Percentiles rank a stretch among this genome's conserved stretches.
Evolutionary conservation across 139 green algal species (phyloP).

Genomic region (Spirogloea muscicola): DNA sequence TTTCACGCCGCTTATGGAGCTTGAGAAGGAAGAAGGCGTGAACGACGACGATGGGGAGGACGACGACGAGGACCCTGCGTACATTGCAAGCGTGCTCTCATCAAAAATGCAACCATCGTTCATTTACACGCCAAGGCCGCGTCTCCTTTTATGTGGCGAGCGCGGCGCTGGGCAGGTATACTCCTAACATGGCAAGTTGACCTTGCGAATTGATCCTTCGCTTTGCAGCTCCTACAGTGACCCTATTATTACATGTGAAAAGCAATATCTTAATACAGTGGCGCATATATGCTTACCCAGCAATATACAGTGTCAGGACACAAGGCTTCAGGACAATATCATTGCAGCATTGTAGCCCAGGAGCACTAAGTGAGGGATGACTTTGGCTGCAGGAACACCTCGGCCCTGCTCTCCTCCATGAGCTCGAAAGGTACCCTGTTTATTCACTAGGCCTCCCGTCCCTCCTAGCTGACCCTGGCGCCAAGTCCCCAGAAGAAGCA

Average conservation of each 20-base stretch:
- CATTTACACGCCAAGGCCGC: conserved; percentile 48
- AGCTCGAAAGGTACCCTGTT: conserved; percentile 75
- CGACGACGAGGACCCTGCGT: background rate
- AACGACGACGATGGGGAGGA: conserved; percentile 32
- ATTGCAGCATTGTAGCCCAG: no score
- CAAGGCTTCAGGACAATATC: no score
- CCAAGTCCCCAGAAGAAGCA: conserved; percentile 80
- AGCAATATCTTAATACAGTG: no score
- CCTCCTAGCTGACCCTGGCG: conserved; percentile 68
- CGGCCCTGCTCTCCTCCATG: conserved; percentile 72
- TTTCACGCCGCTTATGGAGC: conserved; percentile 60
- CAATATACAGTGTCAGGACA: no score
- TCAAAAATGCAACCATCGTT: background rate
- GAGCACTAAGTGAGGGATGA: no score
- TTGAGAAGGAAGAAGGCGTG: no score
- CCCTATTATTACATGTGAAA: no score
- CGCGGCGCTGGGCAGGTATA: conserved; percentile 28
- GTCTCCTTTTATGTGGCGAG: conserved; percentile 33
- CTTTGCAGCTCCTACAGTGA: no score
- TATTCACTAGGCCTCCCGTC: conserved; percentile 73
- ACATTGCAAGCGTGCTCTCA: background rate
- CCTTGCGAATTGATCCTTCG: no score
- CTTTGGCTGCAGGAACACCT: conserved; percentile 44
- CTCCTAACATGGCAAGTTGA: no score
- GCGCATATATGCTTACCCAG: no score